Percentiles rank a stretch among this genome's conserved stretches.
phyloP scores from a whole-genome alignment of 2,329 filamentous ascomycete genomes.

The Penicillium sp. region DNA sequence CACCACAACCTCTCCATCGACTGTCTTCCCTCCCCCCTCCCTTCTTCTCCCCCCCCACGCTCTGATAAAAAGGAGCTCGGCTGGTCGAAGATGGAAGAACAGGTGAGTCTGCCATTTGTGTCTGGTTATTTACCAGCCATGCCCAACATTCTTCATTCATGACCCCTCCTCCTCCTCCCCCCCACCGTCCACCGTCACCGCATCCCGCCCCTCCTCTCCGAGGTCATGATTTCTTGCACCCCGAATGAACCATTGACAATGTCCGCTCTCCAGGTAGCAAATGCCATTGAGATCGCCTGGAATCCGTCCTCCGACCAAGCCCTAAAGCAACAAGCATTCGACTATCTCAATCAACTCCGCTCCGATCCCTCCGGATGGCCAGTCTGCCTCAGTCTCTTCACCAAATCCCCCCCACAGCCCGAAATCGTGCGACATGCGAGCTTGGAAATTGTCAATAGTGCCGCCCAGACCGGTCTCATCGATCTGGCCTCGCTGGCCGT shows the following conservation, averaged over 20 bases:
- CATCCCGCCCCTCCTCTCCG: conserved; percentile 25
- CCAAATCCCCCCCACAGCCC: conserved; percentile 72
- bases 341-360: conserved; percentile 72
- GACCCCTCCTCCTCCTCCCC: conserved; percentile 27
- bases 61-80: conserved; percentile 40
- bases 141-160: conserved; percentile 16
- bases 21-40: conserved; percentile 22
- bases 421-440: conserved; percentile 89
- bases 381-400: conserved; percentile 85
- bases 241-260: conserved; percentile 27
- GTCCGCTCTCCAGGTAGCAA: conserved; percentile 71
- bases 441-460: conserved; percentile 91
- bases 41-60: conserved; percentile 25
- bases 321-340: conserved; percentile 76
- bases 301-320: conserved; percentile 76
- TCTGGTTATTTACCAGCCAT: neutral
- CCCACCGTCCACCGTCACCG: conserved; percentile 26
- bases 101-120: conserved; percentile 40
- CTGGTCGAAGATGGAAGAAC: conserved; percentile 54
- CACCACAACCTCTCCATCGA: conserved; percentile 33
- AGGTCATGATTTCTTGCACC: neutral
- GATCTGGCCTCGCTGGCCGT: conserved; percentile 74
- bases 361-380: conserved; percentile 88
- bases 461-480: conserved; percentile 78
- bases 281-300: conserved; percentile 93